Evolutionary conservation across 202 grass and related monocot genomes (phyloP), one percentile per base, ranked within the genome.

Genomic region (Carex arenaria): DNA sequence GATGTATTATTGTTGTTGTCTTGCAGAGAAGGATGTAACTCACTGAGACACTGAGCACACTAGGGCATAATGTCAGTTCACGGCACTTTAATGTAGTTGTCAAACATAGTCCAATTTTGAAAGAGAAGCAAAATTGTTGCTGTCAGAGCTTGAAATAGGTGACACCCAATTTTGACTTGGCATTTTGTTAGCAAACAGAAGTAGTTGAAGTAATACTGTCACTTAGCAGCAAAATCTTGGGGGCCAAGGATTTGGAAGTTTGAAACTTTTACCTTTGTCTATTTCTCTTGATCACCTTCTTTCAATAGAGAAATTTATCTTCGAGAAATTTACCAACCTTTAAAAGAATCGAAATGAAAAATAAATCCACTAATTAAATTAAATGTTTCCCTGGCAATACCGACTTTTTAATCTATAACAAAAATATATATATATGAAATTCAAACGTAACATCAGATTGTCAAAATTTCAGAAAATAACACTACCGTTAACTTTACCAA

Each of bases 221-320:
- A 67, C 12, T 68, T 22, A 67, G 40, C 55, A 53, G 45, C 80
- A 51, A 47, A 82, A 38, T 55, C 61, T 67, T 82, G 79, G 79
- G 61, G 61, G 6, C 61, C 62, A 82, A 82, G 59, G 42, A 40
- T 80, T 45, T 80, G 28, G 11, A 80, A 45, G 3, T 66, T 65
- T 40, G 38, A 40, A 36, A 82, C 3, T 53, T 82, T 81, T 40
- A 22, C 31, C 18, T 14, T 42, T 45, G 12, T 20, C 62, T 62
- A 62, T 43, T 55, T 45, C 56, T 80, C 52, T 80, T 40, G 2
- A 43, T 64, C 26, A 7, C 19, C 20, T 64, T 64, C 40, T 49
- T 64, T 51, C 23, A 64, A 65, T 49, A 18, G 15, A 49, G n/a
- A 77, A 76, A 76, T 61, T 10, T 45, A 61, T 76, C 51, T 56